Evolutionary conservation across 441 rosid genomes (phyloP), one percentile per base, ranked within the genome.

Genomic region (Croton setiger): DNA sequence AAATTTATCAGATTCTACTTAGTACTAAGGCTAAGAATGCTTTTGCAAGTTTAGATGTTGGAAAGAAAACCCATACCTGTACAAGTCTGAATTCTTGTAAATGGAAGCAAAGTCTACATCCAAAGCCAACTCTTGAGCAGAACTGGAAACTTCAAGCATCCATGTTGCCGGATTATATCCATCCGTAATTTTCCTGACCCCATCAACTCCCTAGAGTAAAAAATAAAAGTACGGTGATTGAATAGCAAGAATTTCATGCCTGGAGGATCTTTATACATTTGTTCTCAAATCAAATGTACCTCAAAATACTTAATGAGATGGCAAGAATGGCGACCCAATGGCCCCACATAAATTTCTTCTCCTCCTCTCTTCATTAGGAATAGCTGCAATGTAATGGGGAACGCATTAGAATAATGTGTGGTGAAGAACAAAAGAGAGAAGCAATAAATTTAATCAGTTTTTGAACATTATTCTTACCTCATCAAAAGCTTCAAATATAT

Each of bases 141-240:
- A 64, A 41, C 83, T 43, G 13, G 88, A 87, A 44, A 90, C 89
- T 77, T 92, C 97, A 33, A 90, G 74, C 97, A 90, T 88, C 98
- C 98, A 88, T 10, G 96, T 88, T 66, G 98, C 97, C 3, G 97
- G 97, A 48, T 90, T 88, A 64, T 87, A 86, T 12, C 96, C 96
- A 33, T 87, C 92, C 65, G 80, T 84, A 54, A 91, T 91, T 77
- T 85, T 87, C 23, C 71, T 54, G 8, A 87, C 86, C 72, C 96
- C 92, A 58, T 79, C 72, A 35, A 87, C 74, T 60, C 78, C 87
- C 97, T 91, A 63, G 18, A 58, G 17, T 2, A 35, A 14, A 63
- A 49, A 49, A 17, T 13, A 4, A 45, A 49, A 23, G 23, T 10
- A 14, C 12, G 35, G 45, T 58, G 18, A 44, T 3, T 17, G 15